A percentile compares a stretch with the other conserved stretches of the same genome.
Evolutionary conservation across 2,329 filamentous ascomycete genomes (phyloP).

Genomic region (Dothideomycetes sp.): DNA sequence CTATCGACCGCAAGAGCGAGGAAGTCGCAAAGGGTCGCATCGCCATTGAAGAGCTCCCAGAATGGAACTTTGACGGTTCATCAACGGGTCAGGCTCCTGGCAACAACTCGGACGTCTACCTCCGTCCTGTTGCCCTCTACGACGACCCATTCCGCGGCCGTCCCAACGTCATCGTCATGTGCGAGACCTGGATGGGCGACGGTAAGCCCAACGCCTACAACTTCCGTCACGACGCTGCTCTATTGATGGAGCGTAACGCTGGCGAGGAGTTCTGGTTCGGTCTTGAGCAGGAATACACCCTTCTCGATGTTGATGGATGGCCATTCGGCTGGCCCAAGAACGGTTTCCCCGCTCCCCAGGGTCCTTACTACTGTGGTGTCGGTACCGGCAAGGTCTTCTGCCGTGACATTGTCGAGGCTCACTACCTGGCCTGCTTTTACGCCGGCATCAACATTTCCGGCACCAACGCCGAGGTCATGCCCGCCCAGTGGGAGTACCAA

Average conservation of each 20-base stretch:
- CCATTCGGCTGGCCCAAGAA: constrained; percentile 87
- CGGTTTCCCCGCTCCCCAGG: constrained; percentile 85
- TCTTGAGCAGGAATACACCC: constrained; percentile 95
- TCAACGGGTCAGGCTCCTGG: constrained; percentile 87
- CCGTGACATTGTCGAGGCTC: constrained; percentile 93
- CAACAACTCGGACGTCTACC: constrained; percentile 96
- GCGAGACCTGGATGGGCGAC: constrained; percentile 90
- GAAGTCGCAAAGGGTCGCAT: constrained; percentile 23
- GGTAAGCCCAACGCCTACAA: constrained; percentile 98
- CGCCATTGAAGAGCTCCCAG: constrained; percentile 54
- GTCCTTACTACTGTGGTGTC: constrained; percentile 96
- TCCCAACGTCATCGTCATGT: constrained; percentile 88
- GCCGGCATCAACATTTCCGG: constrained; percentile 89
- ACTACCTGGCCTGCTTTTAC: constrained; percentile 86
- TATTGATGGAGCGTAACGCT: constrained; percentile 82
- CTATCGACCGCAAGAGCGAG: constrained; percentile 49
- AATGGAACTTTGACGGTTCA: constrained; percentile 82
- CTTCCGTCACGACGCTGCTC: constrained; percentile 82
- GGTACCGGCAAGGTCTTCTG: constrained; percentile 95
- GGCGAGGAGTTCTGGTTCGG: constrained; percentile 91
- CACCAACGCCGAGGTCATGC: constrained; percentile 98
- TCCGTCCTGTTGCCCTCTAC: constrained; percentile 80
- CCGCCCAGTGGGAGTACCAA: constrained; percentile 96
- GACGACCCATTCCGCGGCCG: constrained; percentile 83
- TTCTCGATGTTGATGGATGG: constrained; percentile 74